Percentiles rank a stretch among this genome's conserved stretches.
Conservation (phyloP, 1,139 yeast species). For the Sugiyamaella novakii region DNA sequence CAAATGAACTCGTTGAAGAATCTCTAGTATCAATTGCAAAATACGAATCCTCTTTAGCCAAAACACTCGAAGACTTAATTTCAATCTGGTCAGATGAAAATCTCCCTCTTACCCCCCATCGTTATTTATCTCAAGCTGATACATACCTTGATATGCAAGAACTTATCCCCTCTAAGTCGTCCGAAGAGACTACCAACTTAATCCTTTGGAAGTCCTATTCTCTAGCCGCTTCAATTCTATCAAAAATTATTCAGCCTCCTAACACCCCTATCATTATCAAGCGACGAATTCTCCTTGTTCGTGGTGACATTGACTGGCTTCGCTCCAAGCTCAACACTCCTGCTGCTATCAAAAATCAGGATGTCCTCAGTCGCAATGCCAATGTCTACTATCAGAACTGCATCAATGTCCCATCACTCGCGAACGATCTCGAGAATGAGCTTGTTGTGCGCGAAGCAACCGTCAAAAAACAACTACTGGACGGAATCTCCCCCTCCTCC, state of each 20-base stretch:
- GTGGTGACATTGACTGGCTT: constrained; percentile 36
- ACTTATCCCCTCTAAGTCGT: neutral
- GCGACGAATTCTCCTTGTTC: constrained; percentile 28
- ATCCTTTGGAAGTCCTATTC: constrained; percentile 22
- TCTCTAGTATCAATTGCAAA: constrained; percentile 29
- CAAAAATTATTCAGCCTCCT: constrained; percentile 11
- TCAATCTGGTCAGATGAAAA: constrained; percentile 23
- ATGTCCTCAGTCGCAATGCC: constrained; percentile 31
- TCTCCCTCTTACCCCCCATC: constrained; percentile 28
- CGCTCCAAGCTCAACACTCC: constrained; percentile 28
- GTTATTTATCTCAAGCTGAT: constrained; percentile 34
- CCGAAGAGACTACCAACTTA: neutral
- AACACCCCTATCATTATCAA: constrained; percentile 20
- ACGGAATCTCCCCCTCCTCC: constrained; percentile 7
- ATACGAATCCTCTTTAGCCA: constrained; percentile 17
- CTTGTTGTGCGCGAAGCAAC: constrained; percentile 26
- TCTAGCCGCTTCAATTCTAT: constrained; percentile 22
- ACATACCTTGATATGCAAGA: constrained; percentile 31
- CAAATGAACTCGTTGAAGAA: constrained; percentile 21
- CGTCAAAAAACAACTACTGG: constrained; percentile 22
- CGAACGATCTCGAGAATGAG: constrained; percentile 23
- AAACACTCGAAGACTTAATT: constrained; percentile 11
- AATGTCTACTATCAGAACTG: constrained; percentile 33
- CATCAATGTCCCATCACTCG: constrained; percentile 25
- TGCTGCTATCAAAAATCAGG: constrained; percentile 31